Conservation (phyloP, 108 stramenopile genomes). For the Nitzschia palea region DNA sequence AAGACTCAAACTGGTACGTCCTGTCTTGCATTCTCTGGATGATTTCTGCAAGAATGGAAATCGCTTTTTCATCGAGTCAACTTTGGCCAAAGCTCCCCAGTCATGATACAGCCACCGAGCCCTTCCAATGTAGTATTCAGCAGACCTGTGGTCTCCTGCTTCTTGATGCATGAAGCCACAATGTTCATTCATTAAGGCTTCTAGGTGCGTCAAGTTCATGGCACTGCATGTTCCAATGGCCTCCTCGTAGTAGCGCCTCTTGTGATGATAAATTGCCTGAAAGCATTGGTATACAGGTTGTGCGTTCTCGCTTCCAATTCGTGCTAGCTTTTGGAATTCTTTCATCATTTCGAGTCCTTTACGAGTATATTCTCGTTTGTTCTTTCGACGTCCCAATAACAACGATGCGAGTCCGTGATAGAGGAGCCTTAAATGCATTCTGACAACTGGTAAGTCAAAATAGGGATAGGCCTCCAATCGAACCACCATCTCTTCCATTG, state of each 20-base stretch:
- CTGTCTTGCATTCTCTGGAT: neutral
- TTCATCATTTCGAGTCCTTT: conserved; percentile 17
- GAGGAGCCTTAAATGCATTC: conserved; percentile 22
- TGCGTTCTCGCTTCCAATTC: conserved; percentile 29
- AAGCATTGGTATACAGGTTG: conserved; percentile 27
- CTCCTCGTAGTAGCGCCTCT: conserved; percentile 12
- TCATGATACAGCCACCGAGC: conserved; percentile 34
- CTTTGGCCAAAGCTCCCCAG: conserved; percentile 37
- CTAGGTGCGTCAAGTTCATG: conserved; percentile 15
- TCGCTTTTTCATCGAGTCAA: conserved; percentile 3
- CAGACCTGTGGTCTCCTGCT: neutral
- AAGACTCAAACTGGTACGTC: neutral
- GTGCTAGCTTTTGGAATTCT: conserved; percentile 18
- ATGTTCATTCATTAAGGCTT: conserved; percentile 41
- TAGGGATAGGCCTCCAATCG: conserved; percentile 24
- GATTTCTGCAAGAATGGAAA: neutral
- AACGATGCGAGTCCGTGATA: conserved; percentile 29
- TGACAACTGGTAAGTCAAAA: conserved; percentile 22
- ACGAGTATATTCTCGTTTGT: conserved; percentile 2
- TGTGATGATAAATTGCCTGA: conserved; percentile 23
- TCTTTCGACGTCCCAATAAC: neutral
- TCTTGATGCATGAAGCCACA: conserved; percentile 22
- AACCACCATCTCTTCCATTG: conserved; percentile 32
- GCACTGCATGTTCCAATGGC: conserved; percentile 30
- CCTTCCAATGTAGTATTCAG: conserved; percentile 6